phyloP scores from a whole-genome alignment of 169 alveolate species.

The Eimeria falciformis region DNA sequence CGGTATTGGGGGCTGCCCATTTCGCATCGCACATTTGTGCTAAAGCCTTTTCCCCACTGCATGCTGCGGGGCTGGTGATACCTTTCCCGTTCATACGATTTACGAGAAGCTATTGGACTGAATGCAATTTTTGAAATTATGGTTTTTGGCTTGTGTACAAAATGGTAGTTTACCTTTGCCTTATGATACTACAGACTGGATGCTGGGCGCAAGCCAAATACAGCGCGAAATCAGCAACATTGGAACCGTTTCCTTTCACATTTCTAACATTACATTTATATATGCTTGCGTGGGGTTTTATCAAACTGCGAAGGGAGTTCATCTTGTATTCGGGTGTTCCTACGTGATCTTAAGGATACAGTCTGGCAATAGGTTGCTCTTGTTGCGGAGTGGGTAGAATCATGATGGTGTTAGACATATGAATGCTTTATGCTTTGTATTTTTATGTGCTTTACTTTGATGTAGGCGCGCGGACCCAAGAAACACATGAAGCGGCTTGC shows the following conservation, averaged over 20 bases:
- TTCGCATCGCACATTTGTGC: not conserved
- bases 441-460: not conserved
- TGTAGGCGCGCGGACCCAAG: conserved; percentile 98
- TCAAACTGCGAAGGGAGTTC: not conserved
- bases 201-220: not conserved
- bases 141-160: not conserved
- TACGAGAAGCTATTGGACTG: not conserved
- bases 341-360: not conserved
- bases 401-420: not conserved
- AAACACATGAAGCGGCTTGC: conserved; percentile 99
- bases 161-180: not conserved
- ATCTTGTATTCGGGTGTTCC: not conserved
- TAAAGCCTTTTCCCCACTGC: not conserved
- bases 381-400: not conserved
- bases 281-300: not conserved
- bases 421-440: not conserved
- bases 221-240: not conserved
- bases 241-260: not conserved
- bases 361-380: not conserved
- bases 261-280: not conserved
- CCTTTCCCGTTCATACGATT: not conserved
- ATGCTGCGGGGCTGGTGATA: not conserved
- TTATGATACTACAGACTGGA: not conserved
- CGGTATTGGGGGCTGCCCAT: not conserved
- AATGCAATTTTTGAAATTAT: not conserved